Conservation (phyloP, 2,329 filamentous ascomycete species). For the Claviceps purpurea region DNA sequence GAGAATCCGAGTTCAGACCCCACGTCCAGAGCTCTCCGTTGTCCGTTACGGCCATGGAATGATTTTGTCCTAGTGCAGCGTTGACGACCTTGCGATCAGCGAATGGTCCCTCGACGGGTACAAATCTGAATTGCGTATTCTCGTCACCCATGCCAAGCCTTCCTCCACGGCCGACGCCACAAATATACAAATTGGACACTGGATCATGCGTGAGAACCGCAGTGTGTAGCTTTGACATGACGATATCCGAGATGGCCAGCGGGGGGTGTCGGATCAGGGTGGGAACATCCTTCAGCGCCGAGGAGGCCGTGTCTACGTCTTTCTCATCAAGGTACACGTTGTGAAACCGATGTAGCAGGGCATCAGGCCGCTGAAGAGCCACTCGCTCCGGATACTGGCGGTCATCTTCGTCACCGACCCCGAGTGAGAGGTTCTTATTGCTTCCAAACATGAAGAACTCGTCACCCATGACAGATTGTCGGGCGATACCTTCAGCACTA, state of each 20-base stretch:
- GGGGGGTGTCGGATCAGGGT: constrained; percentile 58
- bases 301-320: constrained; percentile 18
- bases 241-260: constrained; percentile 65
- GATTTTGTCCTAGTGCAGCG: constrained; percentile 83
- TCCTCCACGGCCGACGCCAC: constrained; percentile 81
- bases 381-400: constrained; percentile 86
- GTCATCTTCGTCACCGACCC: constrained; percentile 91
- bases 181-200: constrained; percentile 82
- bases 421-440: constrained; percentile 87
- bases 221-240: constrained; percentile 83
- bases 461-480: constrained; percentile 40
- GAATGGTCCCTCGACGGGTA: constrained; percentile 66
- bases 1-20: constrained; percentile 77
- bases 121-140: constrained; percentile 75
- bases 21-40: constrained; percentile 88
- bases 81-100: constrained; percentile 59
- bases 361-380: constrained; percentile 59
- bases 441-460: constrained; percentile 92
- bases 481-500: constrained; percentile 11
- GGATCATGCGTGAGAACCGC: constrained; percentile 79
- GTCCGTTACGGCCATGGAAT: constrained; percentile 74
- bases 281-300: constrained; percentile 45
- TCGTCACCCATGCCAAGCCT: constrained; percentile 83
- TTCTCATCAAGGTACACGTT: constrained; percentile 47
- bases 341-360: constrained; percentile 62